phyloP scores from a whole-genome alignment of 2,329 filamentous ascomycete species.

The Cryphonectria japonica region DNA sequence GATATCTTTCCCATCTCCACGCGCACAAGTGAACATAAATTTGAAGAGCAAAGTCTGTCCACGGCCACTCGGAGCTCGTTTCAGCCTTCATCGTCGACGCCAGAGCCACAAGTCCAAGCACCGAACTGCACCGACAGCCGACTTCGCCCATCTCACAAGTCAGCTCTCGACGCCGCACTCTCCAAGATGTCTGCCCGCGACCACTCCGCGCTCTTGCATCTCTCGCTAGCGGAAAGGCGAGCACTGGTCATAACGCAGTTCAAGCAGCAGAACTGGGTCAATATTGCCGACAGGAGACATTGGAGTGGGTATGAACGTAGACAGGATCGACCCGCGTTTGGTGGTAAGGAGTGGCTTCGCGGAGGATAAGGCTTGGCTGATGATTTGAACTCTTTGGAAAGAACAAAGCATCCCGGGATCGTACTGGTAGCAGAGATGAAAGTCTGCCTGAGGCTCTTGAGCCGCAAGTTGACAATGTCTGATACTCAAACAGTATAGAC shows the following conservation, averaged over 20 bases:
- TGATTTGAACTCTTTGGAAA: not conserved
- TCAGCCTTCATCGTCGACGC: not conserved
- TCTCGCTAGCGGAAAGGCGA: conserved; percentile 37
- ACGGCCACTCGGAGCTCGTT: not conserved
- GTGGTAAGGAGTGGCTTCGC: conserved; percentile 6
- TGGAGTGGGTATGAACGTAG: conserved; percentile 31
- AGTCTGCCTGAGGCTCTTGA: too few relatives aligned
- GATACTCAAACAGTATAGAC: too few relatives aligned
- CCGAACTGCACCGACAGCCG: conserved; percentile 14
- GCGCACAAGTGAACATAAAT: not conserved
- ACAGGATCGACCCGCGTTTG: conserved; percentile 1
- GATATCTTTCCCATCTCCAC: not conserved
- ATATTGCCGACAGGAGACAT: conserved; percentile 28
- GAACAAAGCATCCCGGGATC: not conserved
- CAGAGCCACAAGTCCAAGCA: not conserved
- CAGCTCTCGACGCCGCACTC: conserved; percentile 4
- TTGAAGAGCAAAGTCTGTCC: too few relatives aligned
- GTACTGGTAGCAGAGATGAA: too few relatives aligned
- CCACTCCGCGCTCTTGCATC: conserved; percentile 35
- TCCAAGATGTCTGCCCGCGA: conserved; percentile 34
- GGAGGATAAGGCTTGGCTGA: not conserved
- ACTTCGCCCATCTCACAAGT: not conserved
- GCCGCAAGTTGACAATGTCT: too few relatives aligned
- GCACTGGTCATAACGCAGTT: conserved; percentile 35
- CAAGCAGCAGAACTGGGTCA: conserved; percentile 37